A percentile compares a stretch with the other conserved stretches of the same genome.
Conservation (phyloP, 1,284 basidiomycete species). For the Malassezia dermatis region DNA sequence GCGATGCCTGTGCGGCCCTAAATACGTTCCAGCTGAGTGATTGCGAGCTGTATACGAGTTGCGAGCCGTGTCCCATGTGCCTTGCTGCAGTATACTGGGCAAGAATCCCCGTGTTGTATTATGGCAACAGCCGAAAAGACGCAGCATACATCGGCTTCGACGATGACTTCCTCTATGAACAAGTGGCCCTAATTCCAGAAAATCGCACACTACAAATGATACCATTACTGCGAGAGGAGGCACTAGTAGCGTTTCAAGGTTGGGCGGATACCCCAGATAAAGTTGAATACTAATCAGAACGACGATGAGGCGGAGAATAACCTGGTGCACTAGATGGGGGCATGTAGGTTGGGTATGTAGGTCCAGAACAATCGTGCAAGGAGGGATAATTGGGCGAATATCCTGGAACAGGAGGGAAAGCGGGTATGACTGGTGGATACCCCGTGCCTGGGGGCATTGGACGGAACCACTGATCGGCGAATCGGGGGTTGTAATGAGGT, state of each 20-base stretch:
- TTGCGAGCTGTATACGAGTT: background rate
- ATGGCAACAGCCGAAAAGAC: background rate
- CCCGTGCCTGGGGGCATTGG: background rate
- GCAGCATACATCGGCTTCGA: background rate
- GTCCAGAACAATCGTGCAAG: background rate
- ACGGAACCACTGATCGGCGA: slow-evolving; percentile 12
- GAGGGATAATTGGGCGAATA: background rate
- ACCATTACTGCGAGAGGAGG: background rate
- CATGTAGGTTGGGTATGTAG: background rate
- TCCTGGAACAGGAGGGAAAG: slow-evolving; percentile 1
- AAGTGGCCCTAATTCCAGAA: background rate
- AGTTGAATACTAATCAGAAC: background rate
- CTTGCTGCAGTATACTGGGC: slow-evolving; percentile 1
- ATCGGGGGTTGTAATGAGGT: slow-evolving; percentile 16
- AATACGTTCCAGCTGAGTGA: background rate
- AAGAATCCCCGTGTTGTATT: background rate
- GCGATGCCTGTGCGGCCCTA: background rate
- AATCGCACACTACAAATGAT: background rate
- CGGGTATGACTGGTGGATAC: background rate
- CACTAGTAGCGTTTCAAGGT: background rate
- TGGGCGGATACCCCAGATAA: background rate
- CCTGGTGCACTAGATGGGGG: background rate
- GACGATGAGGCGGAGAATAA: background rate
- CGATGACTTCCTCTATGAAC: slow-evolving; percentile 1
- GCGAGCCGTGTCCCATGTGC: slow-evolving; percentile 1